Percentiles rank a stretch among this genome's conserved stretches.
Evolutionary conservation across 2,329 filamentous ascomycete species (phyloP).

Genomic region (Fusarium aywerte): DNA sequence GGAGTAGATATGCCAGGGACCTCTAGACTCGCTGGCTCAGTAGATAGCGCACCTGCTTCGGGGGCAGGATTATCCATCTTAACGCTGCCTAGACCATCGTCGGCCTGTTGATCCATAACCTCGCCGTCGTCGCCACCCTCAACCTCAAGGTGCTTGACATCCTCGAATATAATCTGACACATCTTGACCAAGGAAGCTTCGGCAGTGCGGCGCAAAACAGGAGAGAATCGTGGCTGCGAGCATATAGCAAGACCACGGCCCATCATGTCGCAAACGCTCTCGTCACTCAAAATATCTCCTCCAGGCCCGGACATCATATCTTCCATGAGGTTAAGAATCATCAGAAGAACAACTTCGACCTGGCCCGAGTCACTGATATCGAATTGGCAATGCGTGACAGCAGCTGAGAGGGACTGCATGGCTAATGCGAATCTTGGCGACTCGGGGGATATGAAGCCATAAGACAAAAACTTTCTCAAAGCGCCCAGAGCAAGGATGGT

Average conservation of each 20-base stretch:
- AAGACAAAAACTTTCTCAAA: conserved; percentile 95
- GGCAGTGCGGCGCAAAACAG: conserved; percentile 87
- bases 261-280: conserved; percentile 99
- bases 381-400: conserved; percentile 97
- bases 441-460: conserved; percentile 85
- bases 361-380: conserved; percentile 95
- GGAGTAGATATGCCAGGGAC: conserved; percentile 30
- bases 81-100: conserved; percentile 76
- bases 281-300: conserved; percentile 92
- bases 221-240: conserved; percentile 90
- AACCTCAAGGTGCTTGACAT: conserved; percentile 83
- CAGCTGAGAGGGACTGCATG: conserved; percentile 93
- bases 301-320: conserved; percentile 95
- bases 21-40: conserved; percentile 33
- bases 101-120: conserved; percentile 72
- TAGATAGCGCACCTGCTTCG: conserved; percentile 37
- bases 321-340: conserved; percentile 98
- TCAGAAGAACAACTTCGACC: conserved; percentile 92
- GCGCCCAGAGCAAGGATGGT: conserved; percentile 94
- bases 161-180: conserved; percentile 98
- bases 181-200: conserved; percentile 98
- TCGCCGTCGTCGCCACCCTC: conserved; percentile 75
- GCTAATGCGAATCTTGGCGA: conserved; percentile 90
- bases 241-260: conserved; percentile 97
- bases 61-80: conserved; percentile 73